Conservation (phyloP, 129 eudicot species). For the Ambrosia trifida region DNA sequence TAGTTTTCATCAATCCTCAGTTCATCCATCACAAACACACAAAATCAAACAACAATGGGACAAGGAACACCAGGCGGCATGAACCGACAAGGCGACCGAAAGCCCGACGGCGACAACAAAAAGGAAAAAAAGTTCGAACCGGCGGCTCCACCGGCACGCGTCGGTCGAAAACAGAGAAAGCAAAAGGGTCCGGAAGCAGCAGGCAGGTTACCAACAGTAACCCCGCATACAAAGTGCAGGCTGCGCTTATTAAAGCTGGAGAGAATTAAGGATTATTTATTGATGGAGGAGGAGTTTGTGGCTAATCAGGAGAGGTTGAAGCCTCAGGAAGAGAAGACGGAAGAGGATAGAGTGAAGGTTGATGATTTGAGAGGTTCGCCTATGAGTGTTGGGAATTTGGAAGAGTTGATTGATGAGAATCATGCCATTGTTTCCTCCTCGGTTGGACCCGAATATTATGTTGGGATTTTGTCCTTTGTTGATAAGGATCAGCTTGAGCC, state of each 20-base stretch:
- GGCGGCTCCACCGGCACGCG: background rate
- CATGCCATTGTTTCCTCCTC: background rate
- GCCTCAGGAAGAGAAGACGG: constrained; percentile 2
- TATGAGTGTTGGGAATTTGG: background rate
- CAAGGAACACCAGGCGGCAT: background rate
- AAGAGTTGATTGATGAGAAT: background rate
- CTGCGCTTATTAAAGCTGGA: background rate
- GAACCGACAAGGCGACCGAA: background rate
- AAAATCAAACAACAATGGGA: background rate
- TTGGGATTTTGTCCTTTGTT: background rate
- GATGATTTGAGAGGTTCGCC: background rate
- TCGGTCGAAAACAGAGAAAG: background rate
- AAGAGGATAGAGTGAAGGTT: background rate
- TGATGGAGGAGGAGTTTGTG: background rate
- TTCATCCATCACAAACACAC: background rate
- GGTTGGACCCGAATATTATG: background rate
- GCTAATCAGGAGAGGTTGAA: background rate
- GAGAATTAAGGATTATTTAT: background rate
- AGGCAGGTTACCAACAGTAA: background rate
- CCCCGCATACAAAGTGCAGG: background rate
- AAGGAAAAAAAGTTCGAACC: constrained; percentile 1
- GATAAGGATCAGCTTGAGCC: background rate
- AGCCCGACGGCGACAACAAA: background rate
- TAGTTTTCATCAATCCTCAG: background rate
- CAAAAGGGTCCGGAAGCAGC: background rate